Conservation (phyloP, 768 basidiomycete genomes). For the Brasilioporus rufonigricans region DNA sequence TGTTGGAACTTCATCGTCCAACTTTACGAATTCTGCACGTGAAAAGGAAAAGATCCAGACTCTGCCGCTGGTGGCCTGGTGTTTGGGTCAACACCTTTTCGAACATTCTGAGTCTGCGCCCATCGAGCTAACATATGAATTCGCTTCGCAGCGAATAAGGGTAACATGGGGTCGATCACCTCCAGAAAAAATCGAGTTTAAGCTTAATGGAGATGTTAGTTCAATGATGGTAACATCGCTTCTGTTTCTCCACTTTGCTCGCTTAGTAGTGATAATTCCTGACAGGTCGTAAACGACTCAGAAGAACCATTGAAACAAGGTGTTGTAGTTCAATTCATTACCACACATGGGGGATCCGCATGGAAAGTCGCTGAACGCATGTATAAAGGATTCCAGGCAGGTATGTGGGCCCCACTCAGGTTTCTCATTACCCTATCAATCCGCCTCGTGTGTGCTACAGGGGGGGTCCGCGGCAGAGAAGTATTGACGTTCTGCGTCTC, state of each 20-base stretch:
- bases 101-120: constrained; percentile 9
- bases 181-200: constrained; percentile 12
- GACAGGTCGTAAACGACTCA: constrained; percentile 26
- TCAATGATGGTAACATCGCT: constrained; percentile 14
- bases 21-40: constrained; percentile 18
- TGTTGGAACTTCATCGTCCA: constrained; percentile 30
- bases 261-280: not conserved
- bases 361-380: constrained; percentile 11
- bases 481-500: constrained; percentile 24
- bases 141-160: not conserved
- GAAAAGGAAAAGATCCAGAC: constrained; percentile 1
- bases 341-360: not conserved
- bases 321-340: constrained; percentile 22
- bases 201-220: constrained; percentile 14
- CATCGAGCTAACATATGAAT: constrained; percentile 16
- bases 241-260: not conserved
- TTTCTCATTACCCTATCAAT: not conserved
- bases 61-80: constrained; percentile 29
- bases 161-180: constrained; percentile 11
- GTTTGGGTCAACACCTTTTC: constrained; percentile 23
- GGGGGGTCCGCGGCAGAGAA: constrained; percentile 2
- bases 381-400: constrained; percentile 23
- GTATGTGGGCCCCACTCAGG: constrained; percentile 12
- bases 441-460: constrained; percentile 11
- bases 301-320: constrained; percentile 8